Evolutionary conservation across 169 alveolate genomes (phyloP).

Genomic region (Perkinsus olseni): DNA sequence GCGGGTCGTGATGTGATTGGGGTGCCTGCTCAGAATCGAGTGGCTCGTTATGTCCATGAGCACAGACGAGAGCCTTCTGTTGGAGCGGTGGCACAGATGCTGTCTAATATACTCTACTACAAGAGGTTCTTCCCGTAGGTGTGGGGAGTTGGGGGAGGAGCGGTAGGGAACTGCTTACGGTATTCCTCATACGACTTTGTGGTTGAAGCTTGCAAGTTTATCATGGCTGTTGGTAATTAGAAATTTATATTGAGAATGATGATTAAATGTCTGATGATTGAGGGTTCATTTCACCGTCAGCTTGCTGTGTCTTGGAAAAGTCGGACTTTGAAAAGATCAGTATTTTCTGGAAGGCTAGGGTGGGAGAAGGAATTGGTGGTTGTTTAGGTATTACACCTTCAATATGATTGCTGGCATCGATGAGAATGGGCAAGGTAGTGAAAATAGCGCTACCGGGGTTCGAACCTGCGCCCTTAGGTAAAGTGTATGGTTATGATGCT

Average conservation of each 20-base stretch:
- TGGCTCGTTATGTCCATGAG: slow-evolving; percentile 27
- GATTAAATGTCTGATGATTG: too few relatives aligned
- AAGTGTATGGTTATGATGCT: slow-evolving; percentile 49
- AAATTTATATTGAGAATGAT: too few relatives aligned
- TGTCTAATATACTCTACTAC: slow-evolving; percentile 34
- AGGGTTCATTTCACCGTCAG: too few relatives aligned
- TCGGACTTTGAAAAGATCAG: too few relatives aligned
- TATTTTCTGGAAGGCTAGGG: too few relatives aligned
- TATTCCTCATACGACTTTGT: too few relatives aligned
- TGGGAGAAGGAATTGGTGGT: too few relatives aligned
- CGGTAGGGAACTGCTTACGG: not conserved
- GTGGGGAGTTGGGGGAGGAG: not conserved
- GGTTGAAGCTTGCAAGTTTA: too few relatives aligned
- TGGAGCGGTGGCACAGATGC: slow-evolving; percentile 44
- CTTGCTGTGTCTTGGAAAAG: too few relatives aligned
- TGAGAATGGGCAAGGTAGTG: slow-evolving; percentile 11
- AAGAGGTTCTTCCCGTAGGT: slow-evolving; percentile 47
- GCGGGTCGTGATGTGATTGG: not conserved
- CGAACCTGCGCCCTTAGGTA: slow-evolving; percentile 12
- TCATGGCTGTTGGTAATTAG: too few relatives aligned
- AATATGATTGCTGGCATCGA: slow-evolving; percentile 40
- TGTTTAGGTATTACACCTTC: slow-evolving; percentile 39
- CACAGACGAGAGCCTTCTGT: slow-evolving; percentile 41
- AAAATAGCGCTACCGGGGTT: not conserved
- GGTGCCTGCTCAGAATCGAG: not conserved